phyloP scores from a whole-genome alignment of 1,284 basidiomycete species.

The Cutaneotrichosporon daszewskae region DNA sequence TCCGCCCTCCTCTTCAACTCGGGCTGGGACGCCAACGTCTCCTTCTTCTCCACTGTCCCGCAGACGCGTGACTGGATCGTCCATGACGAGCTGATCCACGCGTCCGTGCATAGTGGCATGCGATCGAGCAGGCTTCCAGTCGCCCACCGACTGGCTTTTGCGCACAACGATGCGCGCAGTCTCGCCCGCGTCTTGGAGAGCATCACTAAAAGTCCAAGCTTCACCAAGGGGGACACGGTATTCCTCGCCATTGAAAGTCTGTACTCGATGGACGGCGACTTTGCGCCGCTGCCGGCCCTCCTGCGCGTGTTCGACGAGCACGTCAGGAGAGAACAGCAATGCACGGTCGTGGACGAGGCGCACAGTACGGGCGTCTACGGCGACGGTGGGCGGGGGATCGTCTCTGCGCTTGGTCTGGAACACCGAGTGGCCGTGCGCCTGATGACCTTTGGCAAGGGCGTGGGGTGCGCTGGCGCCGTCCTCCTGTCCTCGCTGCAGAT shows the following conservation, averaged over 20 bases:
- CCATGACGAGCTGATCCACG: constrained; percentile 86
- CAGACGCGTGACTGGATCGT: constrained; percentile 72
- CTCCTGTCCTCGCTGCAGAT: constrained; percentile 67
- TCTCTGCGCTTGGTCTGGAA: constrained; percentile 32
- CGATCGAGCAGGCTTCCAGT: constrained; percentile 58
- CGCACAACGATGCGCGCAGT: constrained; percentile 62
- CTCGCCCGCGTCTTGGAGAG: constrained; percentile 30
- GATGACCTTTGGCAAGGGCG: constrained; percentile 63
- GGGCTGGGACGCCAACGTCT: constrained; percentile 90
- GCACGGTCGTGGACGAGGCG: constrained; percentile 68
- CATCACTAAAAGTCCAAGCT: too few relatives aligned
- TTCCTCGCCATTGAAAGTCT: constrained; percentile 75
- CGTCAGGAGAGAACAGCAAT: constrained; percentile 45
- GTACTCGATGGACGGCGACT: constrained; percentile 94
- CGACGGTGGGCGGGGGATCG: constrained; percentile 56
- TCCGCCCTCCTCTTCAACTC: constrained; percentile 85
- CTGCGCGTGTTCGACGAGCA: constrained; percentile 51
- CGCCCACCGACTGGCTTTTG: constrained; percentile 53
- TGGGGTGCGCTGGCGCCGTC: constrained; percentile 72
- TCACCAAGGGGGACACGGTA: constrained; percentile 21
- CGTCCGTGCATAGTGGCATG: constrained; percentile 86
- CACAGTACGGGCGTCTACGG: constrained; percentile 77
- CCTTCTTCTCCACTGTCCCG: constrained; percentile 77
- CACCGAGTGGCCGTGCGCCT: constrained; percentile 49
- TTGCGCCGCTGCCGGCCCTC: constrained; percentile 67